phyloP scores from a whole-genome alignment of 371 early-diverging fungal genomes.

The Mortierella polycephala region DNA sequence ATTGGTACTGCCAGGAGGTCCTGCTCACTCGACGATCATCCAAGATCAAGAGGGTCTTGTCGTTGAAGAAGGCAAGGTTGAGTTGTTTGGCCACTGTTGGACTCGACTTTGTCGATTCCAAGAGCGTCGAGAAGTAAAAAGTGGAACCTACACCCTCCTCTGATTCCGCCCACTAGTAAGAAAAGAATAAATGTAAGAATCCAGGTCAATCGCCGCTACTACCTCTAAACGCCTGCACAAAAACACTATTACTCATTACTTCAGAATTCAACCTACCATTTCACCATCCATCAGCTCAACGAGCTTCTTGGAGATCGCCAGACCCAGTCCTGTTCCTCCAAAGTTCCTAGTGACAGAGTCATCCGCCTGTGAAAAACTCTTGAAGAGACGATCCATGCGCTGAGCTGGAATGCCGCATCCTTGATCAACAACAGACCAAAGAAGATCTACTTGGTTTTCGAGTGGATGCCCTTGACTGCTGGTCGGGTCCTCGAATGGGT shows the following conservation, averaged over 20 bases:
- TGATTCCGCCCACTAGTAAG: slow-evolving; percentile 41
- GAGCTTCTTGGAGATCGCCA: slow-evolving; percentile 66
- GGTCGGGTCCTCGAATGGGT: slow-evolving; percentile 15
- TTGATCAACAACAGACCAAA: slow-evolving; percentile 62
- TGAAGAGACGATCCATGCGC: slow-evolving; percentile 64
- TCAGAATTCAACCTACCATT: slow-evolving; percentile 28
- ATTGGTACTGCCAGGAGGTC: slow-evolving; percentile 47
- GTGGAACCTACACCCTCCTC: slow-evolving; percentile 54
- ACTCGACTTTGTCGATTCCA: slow-evolving; percentile 32
- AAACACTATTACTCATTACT: too few species aligned
- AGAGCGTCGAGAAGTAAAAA: slow-evolving; percentile 39
- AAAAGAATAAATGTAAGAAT: neutral
- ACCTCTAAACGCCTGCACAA: too few species aligned
- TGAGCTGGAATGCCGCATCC: slow-evolving; percentile 72
- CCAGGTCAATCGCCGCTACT: neutral
- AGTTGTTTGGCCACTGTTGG: slow-evolving; percentile 39
- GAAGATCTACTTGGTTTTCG: slow-evolving; percentile 21
- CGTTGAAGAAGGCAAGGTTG: slow-evolving; percentile 43
- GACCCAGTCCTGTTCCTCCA: slow-evolving; percentile 68
- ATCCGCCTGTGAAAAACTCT: slow-evolving; percentile 73
- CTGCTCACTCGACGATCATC: slow-evolving; percentile 48
- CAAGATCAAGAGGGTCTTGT: slow-evolving; percentile 41
- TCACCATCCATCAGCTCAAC: slow-evolving; percentile 70
- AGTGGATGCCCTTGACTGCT: neutral
- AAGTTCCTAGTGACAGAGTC: slow-evolving; percentile 63